Conservation (phyloP, 176 grass and related monocot genomes). For the Canna indica region DNA sequence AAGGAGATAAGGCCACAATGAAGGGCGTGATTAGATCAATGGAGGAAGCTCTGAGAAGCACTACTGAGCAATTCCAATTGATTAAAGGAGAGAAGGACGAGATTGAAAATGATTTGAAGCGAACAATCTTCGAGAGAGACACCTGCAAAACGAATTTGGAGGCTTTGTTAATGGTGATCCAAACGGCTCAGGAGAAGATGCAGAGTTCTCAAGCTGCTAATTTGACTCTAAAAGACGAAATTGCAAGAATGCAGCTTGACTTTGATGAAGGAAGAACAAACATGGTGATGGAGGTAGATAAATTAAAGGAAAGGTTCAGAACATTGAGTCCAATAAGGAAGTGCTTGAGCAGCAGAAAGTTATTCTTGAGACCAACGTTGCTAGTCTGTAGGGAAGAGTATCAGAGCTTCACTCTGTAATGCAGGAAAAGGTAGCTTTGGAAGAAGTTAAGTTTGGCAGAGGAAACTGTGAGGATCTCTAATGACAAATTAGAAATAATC, state of each 20-base stretch:
- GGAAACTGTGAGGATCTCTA: background rate
- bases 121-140: background rate
- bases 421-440: background rate
- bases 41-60: background rate
- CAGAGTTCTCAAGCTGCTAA: background rate
- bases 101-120: background rate
- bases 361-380: constrained; percentile 28
- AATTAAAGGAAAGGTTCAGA: background rate
- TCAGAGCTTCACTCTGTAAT: background rate
- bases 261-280: background rate
- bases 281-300: background rate
- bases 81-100: background rate
- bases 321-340: constrained; percentile 1
- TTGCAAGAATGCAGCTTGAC: background rate
- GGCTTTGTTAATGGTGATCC: background rate
- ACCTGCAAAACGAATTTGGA: background rate
- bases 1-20: background rate
- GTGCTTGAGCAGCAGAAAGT: constrained; percentile 11
- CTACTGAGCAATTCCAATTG: background rate
- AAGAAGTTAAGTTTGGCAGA: background rate
- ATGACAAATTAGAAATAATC: too few species aligned
- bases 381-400: background rate
- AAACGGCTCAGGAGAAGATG: background rate
- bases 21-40: background rate
- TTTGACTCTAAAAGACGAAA: background rate